Percentiles rank a stretch among this genome's conserved stretches.
Conservation (phyloP, 2,329 filamentous ascomycete genomes). For the Diaporthe amygdali region DNA sequence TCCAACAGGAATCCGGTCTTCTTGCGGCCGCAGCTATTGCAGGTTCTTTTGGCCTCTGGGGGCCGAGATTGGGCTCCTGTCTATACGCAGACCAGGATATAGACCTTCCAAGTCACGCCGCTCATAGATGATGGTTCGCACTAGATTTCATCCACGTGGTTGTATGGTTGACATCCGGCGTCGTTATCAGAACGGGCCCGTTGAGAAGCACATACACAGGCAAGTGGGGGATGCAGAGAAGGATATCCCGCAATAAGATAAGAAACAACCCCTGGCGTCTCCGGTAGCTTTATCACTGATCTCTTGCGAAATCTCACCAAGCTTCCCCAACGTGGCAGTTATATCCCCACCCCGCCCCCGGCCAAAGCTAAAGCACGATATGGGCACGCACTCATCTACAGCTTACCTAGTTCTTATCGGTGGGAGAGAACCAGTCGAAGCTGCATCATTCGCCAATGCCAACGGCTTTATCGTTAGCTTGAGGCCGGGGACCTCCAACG, state of each 20-base stretch:
- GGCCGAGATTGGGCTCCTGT: too few relatives aligned
- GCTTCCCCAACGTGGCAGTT: background rate
- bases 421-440: background rate
- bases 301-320: background rate
- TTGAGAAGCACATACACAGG: background rate
- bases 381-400: background rate
- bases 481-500: background rate
- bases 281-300: background rate
- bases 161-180: background rate
- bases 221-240: background rate
- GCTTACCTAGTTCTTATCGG: background rate
- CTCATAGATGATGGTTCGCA: too few relatives aligned
- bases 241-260: background rate
- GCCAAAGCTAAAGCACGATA: background rate
- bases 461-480: slow-evolving; percentile 3
- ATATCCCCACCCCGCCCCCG: background rate
- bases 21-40: too few relatives aligned
- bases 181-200: background rate
- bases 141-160: too few relatives aligned
- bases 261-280: background rate
- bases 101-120: too few relatives aligned
- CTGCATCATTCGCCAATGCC: background rate
- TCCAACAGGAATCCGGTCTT: too few relatives aligned
- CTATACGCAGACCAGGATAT: too few relatives aligned
- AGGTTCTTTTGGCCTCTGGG: too few relatives aligned